Base-by-base conservation (phyloP, 345 rosid genomes). In the Arabidopsis suecica region DNA sequence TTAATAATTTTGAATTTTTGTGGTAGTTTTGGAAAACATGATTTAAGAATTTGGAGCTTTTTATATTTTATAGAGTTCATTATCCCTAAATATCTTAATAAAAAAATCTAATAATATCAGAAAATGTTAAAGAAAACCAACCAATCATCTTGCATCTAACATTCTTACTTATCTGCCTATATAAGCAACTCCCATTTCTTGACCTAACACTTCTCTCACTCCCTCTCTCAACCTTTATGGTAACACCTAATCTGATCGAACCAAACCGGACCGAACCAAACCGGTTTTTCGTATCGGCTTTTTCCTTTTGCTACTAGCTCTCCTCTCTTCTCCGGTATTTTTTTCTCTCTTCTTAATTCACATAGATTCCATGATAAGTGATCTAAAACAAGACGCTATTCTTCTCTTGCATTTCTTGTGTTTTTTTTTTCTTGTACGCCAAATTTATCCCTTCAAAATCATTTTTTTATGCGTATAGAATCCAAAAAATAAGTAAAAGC, bases 101-200 rank as follows among this genome's bases (percentile, higher is more conserved):
- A 1, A 64, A 44, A 61, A 37, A 50, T 50, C 32, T 10, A 7
- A 40, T 40, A 62, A 44, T 50, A n/a, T 10, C 1, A 7, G 28
- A 55, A 45, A 25, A 9, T 22, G 12, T 16, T 32, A 54, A 42
- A 44, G 47, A 25, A 62, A 73, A 55, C 10, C 8, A 25, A 47
- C 71, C 65, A 73, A 65, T 55, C n/a, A 55, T 1, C 25, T 65
- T 65, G 18, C 65, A 73, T 65, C 58, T 55, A 72, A 74, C 11
- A 56, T 65, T 65, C 71, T 65, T 65, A 50, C 25, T 18, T 49
- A 30, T 75, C 44, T 69, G 49, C 59, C 80, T 76, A 76, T 69
- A 68, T 69, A 76, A 69, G 49, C 58, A 61, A 22, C 69, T 10
- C 0, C 64, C 47, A 38, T 22, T 59, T 40, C 62, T 23, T n/a